Evolutionary conservation across 176 grass and related monocot genomes (phyloP), one percentile per base, ranked within the genome.

Genomic region (Eragrostis curvula): DNA sequence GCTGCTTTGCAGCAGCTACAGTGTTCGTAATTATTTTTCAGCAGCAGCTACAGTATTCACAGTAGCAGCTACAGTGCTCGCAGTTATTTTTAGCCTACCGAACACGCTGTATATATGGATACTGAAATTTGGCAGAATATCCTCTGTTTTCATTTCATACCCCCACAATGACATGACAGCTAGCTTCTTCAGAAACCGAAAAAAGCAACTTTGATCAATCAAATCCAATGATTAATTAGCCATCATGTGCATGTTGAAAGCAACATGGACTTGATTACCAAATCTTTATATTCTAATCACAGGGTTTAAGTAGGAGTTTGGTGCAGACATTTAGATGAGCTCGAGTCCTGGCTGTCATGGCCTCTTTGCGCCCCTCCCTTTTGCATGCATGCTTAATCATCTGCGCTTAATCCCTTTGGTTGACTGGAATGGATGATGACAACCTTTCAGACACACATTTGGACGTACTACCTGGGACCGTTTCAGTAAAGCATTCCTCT

Each of bases 401-500:
- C 17, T 15, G 21, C 9, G 41, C 74, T 79, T 85, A 65, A 69
- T 76, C 70, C 36, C 57, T 60, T 66, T n/a, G 40, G 76, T 85
- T 32, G 78, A 77, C 12, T 71, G 11, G 56, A 59, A 59, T 59
- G 78, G 71, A 82, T 59, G 49, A 77, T 48, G 63, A 58, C 83
- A 81, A 70, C 69, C 66, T 81, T 57, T 85, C 43, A 32, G 65
- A 40, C 47, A 59, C 28, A 67, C 16, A 85, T 89, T 89, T 89
- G 71, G 71, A 75, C 71, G 56, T 85, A 85, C 46, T 81, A 77
- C 23, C 56, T 55, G 64, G 66, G 48, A 79, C 78, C 78, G 77
- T 76, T 81, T 85, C 25, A 74, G 60, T 49, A 86, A 82, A 78
- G 83, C 78, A 41, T 59, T 86, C 27, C 58, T 61, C 9, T 86